Percentiles rank a stretch among this genome's conserved stretches.
Conservation (phyloP, 2,329 filamentous ascomycete genomes). For the Pleoardoris graminearum region DNA sequence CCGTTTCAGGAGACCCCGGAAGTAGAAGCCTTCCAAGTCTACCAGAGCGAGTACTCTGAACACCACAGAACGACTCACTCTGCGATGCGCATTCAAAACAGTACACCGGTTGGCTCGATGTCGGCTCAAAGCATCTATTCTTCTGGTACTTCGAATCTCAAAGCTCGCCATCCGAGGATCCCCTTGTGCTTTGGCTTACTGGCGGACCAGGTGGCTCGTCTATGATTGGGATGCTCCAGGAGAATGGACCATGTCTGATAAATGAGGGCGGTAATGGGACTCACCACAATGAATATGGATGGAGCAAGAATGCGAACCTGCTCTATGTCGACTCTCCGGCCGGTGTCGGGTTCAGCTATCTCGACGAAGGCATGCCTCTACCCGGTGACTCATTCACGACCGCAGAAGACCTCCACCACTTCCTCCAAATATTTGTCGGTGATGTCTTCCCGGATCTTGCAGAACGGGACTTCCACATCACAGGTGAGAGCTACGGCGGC, state of each 20-base stretch:
- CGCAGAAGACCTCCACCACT: constrained; percentile 55
- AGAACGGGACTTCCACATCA: constrained; percentile 50
- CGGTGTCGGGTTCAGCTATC: constrained; percentile 46
- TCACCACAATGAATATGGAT: constrained; percentile 45
- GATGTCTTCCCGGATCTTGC: constrained; percentile 51
- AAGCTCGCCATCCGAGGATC: constrained; percentile 41
- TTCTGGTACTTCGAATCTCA: constrained; percentile 53
- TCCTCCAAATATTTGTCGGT: constrained; percentile 53
- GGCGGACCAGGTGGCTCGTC: constrained; percentile 45
- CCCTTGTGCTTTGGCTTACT: constrained; percentile 48
- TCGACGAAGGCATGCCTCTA: constrained; percentile 41
- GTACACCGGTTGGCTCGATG: constrained; percentile 44
- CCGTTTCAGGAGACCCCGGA: constrained; percentile 35
- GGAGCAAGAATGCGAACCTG: constrained; percentile 43
- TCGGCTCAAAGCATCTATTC: constrained; percentile 50
- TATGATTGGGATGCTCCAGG: constrained; percentile 44
- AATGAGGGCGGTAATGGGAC: constrained; percentile 46
- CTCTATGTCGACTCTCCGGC: constrained; percentile 47
- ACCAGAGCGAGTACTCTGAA: constrained; percentile 36
- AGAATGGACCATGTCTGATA: constrained; percentile 45
- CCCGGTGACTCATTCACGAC: constrained; percentile 49
- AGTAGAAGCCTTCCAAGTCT: constrained; percentile 35
- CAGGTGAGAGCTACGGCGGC: constrained; percentile 56
- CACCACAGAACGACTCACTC: constrained; percentile 38
- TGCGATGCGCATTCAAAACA: constrained; percentile 42